Evolutionary conservation across 768 basidiomycete species (phyloP), one percentile per base, ranked within the genome.

Genomic region (Cyclocybe cylindracea): DNA sequence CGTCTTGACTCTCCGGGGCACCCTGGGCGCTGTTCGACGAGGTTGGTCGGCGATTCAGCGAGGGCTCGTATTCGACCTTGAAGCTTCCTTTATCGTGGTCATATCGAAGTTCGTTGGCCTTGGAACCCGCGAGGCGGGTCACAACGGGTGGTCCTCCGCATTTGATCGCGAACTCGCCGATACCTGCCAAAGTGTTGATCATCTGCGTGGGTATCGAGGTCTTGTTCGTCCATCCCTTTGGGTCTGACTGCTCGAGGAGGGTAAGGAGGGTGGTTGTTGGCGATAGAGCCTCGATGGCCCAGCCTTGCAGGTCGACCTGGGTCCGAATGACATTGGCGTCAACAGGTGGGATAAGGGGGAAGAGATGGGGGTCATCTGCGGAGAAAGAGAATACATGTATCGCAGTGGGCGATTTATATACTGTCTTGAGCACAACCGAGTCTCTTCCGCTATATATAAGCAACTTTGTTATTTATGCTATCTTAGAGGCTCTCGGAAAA

Each of bases 241-340:
- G 94, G 66, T 99, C 96, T 9, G 92, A 94, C 68, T 98, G 97
- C 63, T 98, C 96, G 4, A 99, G 80, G 1, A 99, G 74, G 0
- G 94, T 97, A 54, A 99, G 84, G 9, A 91, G 83, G 0, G 95
- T 97, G 2, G 97, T 98, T 2, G 85, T 98, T 0, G 96, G 97
- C 1, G 95, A 98, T 7, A 99, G 76, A 0, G 90, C 82, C 69
- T 98, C 96, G 60, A 99, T 94, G 1, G 96, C 91, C 91, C 95
- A 98, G 42, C 96, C 97, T 71, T 94, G 94, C n/a, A 99, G 76
- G 65, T 97, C 94, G n/a, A 96, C 87, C 67, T 98, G 95, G 0
- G 91, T 92, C 6, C 95, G 88, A 55, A 97, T 96, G 44, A 89
- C 80, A 58, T 82, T 88, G 0, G 89, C 85, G 44, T 90, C 91